phyloP scores from a whole-genome alignment of 2,329 filamentous ascomycete genomes.

The Trichoderma arundinaceum region DNA sequence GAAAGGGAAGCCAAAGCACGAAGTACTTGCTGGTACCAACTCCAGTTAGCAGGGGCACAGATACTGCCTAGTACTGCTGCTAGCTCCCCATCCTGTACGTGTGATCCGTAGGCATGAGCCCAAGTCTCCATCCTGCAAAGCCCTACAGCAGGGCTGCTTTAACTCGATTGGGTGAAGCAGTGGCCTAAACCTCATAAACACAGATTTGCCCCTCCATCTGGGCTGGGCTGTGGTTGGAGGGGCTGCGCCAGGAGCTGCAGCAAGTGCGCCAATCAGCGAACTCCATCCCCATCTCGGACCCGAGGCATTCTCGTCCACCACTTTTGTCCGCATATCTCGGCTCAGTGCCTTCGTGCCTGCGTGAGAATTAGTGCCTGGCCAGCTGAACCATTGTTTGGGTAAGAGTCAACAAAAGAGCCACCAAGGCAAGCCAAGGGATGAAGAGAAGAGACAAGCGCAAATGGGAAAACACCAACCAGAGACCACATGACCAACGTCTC shows the following conservation, averaged over 20 bases:
- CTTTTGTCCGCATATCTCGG: constrained; percentile 18
- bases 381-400: constrained; percentile 17
- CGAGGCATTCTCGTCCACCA: constrained; percentile 22
- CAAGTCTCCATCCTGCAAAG: constrained; percentile 17
- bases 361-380: constrained; percentile 5
- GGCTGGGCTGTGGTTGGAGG: constrained; percentile 5
- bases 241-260: constrained; percentile 9
- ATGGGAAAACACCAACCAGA: background rate
- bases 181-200: background rate
- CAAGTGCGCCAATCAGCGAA: constrained; percentile 11
- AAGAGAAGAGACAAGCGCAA: background rate
- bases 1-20: background rate
- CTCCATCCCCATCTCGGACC: constrained; percentile 17
- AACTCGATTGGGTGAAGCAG: constrained; percentile 14
- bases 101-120: constrained; percentile 6
- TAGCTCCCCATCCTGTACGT: background rate
- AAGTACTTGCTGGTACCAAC: constrained; percentile 12
- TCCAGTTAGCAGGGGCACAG: constrained; percentile 2
- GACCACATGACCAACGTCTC: constrained; percentile 25
- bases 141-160: constrained; percentile 29
- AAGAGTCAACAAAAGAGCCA: constrained; percentile 3
- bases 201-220: constrained; percentile 19
- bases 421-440: background rate
- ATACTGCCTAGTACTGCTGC: background rate
- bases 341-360: constrained; percentile 1